These are phyloP conservation scores for Asclepias syriaca DNA, from an alignment of 257 asterid species.

Conservation along the genomic window DNA sequence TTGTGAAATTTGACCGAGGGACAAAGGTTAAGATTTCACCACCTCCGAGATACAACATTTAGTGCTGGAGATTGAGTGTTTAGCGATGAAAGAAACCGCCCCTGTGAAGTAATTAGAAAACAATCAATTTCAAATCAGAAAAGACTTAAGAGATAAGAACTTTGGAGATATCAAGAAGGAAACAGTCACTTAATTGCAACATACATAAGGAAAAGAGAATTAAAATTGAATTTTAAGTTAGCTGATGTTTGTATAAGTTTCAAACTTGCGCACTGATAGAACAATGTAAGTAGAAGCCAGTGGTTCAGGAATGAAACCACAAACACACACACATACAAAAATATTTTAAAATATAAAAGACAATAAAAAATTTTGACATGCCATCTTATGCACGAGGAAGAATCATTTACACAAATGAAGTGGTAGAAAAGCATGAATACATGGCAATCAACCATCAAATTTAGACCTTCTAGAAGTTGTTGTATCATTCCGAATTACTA, in stretches of 20 bases:
- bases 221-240: neutral
- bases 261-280: neutral
- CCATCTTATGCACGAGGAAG: neutral
- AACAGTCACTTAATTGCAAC: neutral
- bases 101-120: conserved; percentile 39
- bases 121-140: conserved; percentile 4
- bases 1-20: neutral
- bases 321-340: no score
- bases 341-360: no score
- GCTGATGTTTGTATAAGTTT: neutral
- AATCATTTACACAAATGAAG: no score
- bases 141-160: neutral
- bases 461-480: no score
- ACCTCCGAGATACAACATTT: conserved; percentile 89
- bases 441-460: neutral
- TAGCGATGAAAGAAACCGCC: conserved; percentile 82
- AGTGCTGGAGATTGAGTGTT: conserved; percentile 83
- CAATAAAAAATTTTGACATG: neutral
- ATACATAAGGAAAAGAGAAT: neutral
- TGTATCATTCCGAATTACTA: no score
- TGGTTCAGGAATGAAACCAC: neutral
- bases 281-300: neutral
- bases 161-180: neutral
- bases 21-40: conserved; percentile 21
- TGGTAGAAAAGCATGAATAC: neutral